A percentile compares a stretch with the other conserved stretches of the same genome.
These are phyloP conservation scores for Ascochyta rabiei DNA, from an alignment of 2,329 filamentous ascomycete genomes.

Conservation along the genomic window DNA sequence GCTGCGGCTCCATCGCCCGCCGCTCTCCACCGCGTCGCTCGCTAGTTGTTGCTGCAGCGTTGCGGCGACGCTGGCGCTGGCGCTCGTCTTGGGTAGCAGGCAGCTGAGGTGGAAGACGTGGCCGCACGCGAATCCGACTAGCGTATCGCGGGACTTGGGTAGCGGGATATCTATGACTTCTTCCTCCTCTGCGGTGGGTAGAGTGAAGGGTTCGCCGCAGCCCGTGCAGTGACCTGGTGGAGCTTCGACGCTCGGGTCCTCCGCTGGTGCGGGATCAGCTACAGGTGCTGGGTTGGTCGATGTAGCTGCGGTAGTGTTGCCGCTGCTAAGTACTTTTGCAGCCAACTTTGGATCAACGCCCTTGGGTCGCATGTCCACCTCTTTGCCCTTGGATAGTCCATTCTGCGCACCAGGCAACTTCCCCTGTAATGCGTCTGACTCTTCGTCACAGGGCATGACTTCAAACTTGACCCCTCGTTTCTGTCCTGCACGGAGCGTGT, in stretches of 20 bases:
- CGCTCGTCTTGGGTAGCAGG: slow-evolving; percentile 58
- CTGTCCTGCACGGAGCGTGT: slow-evolving; percentile 77
- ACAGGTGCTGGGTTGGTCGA: slow-evolving; percentile 25
- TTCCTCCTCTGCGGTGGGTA: slow-evolving; percentile 40
- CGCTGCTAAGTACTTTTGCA: slow-evolving; percentile 30
- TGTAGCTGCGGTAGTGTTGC: slow-evolving; percentile 28
- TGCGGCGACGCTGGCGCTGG: slow-evolving; percentile 51
- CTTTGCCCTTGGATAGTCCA: slow-evolving; percentile 17
- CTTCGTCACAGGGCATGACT: slow-evolving; percentile 58
- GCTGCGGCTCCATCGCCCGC: slow-evolving; percentile 61
- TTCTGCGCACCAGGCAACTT: slow-evolving; percentile 12
- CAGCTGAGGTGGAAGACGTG: slow-evolving; percentile 82
- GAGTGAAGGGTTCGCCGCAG: slow-evolving; percentile 40
- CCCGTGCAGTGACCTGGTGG: slow-evolving; percentile 44
- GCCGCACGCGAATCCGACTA: slow-evolving; percentile 81
- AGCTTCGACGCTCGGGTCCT: slow-evolving; percentile 31
- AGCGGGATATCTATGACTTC: slow-evolving; percentile 32
- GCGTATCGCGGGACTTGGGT: slow-evolving; percentile 60
- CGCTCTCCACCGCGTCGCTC: slow-evolving; percentile 51
- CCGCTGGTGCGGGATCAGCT: slow-evolving; percentile 32
- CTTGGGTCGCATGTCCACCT: slow-evolving; percentile 38
- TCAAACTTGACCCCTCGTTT: slow-evolving; percentile 89
- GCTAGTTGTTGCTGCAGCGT: slow-evolving; percentile 52
- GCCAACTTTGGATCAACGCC: slow-evolving; percentile 35
- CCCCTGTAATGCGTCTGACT: slow-evolving; percentile 17